Conservation (phyloP, 78 protist species). For the slime mould (Dictyostelium discoideum) region DNA sequence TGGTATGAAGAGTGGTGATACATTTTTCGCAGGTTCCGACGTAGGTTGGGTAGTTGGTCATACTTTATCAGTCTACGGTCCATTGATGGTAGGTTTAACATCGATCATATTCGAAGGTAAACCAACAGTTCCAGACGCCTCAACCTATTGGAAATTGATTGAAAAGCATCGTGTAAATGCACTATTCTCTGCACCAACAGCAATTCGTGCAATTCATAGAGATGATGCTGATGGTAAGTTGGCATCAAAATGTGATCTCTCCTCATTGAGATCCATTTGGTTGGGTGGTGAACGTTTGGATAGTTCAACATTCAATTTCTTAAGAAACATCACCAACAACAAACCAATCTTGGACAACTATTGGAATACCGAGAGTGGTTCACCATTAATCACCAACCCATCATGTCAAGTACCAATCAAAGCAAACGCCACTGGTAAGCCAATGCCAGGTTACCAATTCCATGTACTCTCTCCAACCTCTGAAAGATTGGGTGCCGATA, state of each 20-base stretch:
- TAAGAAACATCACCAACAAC: background rate
- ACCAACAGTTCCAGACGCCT: slow-evolving; percentile 81
- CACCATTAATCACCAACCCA: slow-evolving; percentile 42
- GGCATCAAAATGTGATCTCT: slow-evolving; percentile 28
- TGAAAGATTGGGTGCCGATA: background rate
- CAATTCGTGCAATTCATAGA: slow-evolving; percentile 79
- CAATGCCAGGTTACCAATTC: slow-evolving; percentile 83
- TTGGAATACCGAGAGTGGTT: slow-evolving; percentile 83
- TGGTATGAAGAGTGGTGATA: slow-evolving; percentile 67
- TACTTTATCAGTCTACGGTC: slow-evolving; percentile 61
- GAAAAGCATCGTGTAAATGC: slow-evolving; percentile 61
- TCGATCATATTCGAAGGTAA: slow-evolving; percentile 79
- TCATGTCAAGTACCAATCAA: slow-evolving; percentile 35
- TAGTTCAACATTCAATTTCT: slow-evolving; percentile 29
- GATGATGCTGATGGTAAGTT: slow-evolving; percentile 75
- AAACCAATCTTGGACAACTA: slow-evolving; percentile 71
- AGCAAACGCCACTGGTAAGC: slow-evolving; percentile 55
- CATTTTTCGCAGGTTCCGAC: slow-evolving; percentile 77
- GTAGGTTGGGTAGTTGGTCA: slow-evolving; percentile 88
- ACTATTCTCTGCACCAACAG: slow-evolving; percentile 87
- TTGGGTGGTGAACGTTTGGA: slow-evolving; percentile 82
- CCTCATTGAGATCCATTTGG: slow-evolving; percentile 31
- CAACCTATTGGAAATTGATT: slow-evolving; percentile 60
- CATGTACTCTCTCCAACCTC: background rate
- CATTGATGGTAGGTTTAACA: slow-evolving; percentile 65